These are phyloP conservation scores for Backusella morwellensis DNA, from an alignment of 192 early-diverging fungal genomes.

Conservation along the genomic window DNA sequence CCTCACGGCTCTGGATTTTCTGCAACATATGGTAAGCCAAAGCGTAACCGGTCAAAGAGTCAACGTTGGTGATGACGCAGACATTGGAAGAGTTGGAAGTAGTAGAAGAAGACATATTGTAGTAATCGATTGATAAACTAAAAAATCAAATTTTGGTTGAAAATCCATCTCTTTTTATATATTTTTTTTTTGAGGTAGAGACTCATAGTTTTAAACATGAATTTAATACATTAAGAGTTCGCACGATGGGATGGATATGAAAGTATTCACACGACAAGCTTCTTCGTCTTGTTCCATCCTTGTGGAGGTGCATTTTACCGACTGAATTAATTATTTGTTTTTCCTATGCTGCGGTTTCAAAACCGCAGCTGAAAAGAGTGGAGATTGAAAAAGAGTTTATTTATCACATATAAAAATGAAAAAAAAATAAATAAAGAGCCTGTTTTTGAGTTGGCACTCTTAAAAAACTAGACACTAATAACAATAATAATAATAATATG, in stretches of 20 bases:
- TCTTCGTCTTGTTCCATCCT: neutral
- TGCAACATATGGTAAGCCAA: conserved; percentile 14
- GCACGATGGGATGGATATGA: neutral
- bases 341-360: neutral
- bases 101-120: neutral
- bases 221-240: neutral
- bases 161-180: neutral
- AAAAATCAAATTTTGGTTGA: neutral
- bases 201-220: neutral
- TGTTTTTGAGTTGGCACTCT: neutral
- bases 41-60: conserved; percentile 14
- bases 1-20: neutral
- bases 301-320: neutral
- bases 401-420: too few species aligned
- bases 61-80: conserved; percentile 28
- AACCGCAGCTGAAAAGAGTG: neutral
- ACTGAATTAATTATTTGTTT: neutral
- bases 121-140: neutral
- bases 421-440: neutral
- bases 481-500: neutral
- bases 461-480: neutral
- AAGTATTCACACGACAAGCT: neutral
- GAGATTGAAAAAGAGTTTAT: neutral
- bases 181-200: neutral
- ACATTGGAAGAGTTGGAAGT: neutral